A percentile compares a stretch with the other conserved stretches of the same genome.
Evolutionary conservation across 2,329 filamentous ascomycete species (phyloP).

Genomic region (Seiridium cupressi): DNA sequence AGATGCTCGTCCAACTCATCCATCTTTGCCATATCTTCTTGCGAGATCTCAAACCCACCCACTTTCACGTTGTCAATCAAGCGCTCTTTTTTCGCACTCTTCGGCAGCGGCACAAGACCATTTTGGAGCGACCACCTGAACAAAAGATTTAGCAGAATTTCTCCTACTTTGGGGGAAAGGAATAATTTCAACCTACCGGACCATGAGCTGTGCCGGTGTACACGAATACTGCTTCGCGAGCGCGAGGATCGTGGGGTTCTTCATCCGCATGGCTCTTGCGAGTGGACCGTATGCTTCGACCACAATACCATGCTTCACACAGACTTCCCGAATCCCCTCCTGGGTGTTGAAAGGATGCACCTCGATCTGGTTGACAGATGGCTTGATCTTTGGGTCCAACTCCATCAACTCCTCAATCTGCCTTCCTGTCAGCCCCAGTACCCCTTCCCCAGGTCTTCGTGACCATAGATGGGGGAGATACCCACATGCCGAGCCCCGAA

Average conservation of each 20-base stretch:
- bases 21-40: constrained; percentile 61
- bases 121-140: constrained; percentile 73
- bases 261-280: constrained; percentile 68
- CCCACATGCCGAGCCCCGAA: constrained; percentile 72
- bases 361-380: constrained; percentile 78
- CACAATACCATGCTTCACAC: constrained; percentile 63
- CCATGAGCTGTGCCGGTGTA: constrained; percentile 70
- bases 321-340: constrained; percentile 62
- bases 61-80: constrained; percentile 66
- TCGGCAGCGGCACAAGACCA: constrained; percentile 70
- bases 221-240: constrained; percentile 68
- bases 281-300: constrained; percentile 81
- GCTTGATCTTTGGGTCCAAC: constrained; percentile 58
- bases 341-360: constrained; percentile 82
- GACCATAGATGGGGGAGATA: not conserved
- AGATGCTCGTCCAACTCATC: constrained; percentile 69
- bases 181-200: constrained; percentile 39
- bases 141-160: not conserved
- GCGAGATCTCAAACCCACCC: constrained; percentile 57
- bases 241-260: constrained; percentile 59
- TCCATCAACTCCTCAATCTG: constrained; percentile 69
- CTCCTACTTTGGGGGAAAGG: not conserved
- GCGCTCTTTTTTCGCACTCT: constrained; percentile 63
- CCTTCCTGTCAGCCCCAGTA: not conserved
- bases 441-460: not conserved